These are phyloP conservation scores for Medicago ruthenica DNA, from an alignment of 306 rosid genomes.

Conservation along the genomic window DNA sequence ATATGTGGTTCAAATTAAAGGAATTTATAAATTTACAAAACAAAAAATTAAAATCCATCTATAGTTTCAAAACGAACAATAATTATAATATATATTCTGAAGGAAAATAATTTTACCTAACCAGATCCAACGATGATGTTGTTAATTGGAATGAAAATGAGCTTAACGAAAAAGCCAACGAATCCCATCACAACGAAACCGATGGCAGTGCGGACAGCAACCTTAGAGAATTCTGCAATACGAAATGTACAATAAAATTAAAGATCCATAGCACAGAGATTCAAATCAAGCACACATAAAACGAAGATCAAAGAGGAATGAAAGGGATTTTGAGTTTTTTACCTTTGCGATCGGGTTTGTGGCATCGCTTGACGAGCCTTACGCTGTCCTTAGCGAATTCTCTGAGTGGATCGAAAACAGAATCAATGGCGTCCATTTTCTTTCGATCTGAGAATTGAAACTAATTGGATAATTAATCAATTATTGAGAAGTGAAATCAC, in stretches of 20 bases:
- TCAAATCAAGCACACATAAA: not conserved
- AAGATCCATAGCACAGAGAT: conserved; percentile 8
- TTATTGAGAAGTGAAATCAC: too few relatives aligned
- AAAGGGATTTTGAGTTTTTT: not conserved
- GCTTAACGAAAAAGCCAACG: conserved; percentile 78
- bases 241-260: not conserved
- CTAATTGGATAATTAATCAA: too few relatives aligned
- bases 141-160: conserved; percentile 81
- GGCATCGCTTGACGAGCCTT: conserved; percentile 52
- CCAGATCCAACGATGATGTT: conserved; percentile 85
- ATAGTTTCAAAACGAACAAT: too few relatives aligned
- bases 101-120: conserved; percentile 47
- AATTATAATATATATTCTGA: too few relatives aligned
- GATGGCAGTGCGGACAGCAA: conserved; percentile 78
- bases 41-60: not conserved
- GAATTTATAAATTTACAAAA: too few relatives aligned
- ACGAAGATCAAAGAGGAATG: not conserved
- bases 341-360: conserved; percentile 55
- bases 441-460: conserved; percentile 22
- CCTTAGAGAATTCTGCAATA: conserved; percentile 73
- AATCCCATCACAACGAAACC: conserved; percentile 90
- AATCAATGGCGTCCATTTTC: conserved; percentile 50
- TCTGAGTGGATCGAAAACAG: conserved; percentile 47
- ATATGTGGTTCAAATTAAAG: too few relatives aligned
- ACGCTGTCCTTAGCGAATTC: conserved; percentile 49